A percentile compares a stretch with the other conserved stretches of the same genome.
These are phyloP conservation scores for Nannochloropsis gaditana DNA, from an alignment of 108 stramenopile species.

Conservation along the genomic window DNA sequence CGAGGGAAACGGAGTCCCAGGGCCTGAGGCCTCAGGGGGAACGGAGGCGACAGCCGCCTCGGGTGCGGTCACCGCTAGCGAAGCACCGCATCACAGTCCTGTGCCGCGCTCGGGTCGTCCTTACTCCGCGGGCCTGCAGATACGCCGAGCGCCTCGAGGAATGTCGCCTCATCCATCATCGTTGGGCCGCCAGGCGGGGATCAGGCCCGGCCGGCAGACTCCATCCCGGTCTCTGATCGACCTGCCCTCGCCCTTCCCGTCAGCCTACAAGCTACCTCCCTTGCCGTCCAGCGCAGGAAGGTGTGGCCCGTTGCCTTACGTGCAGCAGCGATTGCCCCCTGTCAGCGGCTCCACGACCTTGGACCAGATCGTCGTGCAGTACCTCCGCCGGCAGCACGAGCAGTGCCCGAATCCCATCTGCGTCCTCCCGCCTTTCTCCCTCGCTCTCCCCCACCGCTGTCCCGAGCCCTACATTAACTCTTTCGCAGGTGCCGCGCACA, in stretches of 20 bases:
- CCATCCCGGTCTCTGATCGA: background rate
- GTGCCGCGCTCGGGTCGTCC: background rate
- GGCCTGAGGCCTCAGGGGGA: background rate
- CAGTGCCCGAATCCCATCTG: slow-evolving; percentile 37
- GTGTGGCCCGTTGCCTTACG: background rate
- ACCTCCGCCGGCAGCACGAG: slow-evolving; percentile 39
- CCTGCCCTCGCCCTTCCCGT: background rate
- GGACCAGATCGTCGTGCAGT: slow-evolving; percentile 31
- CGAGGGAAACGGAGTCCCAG: slow-evolving; percentile 20
- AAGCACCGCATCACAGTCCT: background rate
- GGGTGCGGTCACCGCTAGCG: background rate
- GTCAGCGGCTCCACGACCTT: slow-evolving; percentile 25
- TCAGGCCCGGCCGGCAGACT: background rate
- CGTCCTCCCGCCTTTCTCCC: slow-evolving; percentile 32
- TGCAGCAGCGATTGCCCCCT: background rate
- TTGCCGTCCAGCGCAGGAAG: background rate
- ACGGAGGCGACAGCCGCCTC: background rate
- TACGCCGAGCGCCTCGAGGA: background rate
- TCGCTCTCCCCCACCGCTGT: slow-evolving; percentile 34
- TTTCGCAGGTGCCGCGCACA: background rate
- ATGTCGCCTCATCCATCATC: background rate
- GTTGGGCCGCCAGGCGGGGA: background rate
- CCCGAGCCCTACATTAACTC: background rate
- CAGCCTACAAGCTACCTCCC: background rate
- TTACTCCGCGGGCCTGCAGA: background rate